phyloP scores from a whole-genome alignment of 371 early-diverging fungal genomes.

The Rhizopus arrhizus region DNA sequence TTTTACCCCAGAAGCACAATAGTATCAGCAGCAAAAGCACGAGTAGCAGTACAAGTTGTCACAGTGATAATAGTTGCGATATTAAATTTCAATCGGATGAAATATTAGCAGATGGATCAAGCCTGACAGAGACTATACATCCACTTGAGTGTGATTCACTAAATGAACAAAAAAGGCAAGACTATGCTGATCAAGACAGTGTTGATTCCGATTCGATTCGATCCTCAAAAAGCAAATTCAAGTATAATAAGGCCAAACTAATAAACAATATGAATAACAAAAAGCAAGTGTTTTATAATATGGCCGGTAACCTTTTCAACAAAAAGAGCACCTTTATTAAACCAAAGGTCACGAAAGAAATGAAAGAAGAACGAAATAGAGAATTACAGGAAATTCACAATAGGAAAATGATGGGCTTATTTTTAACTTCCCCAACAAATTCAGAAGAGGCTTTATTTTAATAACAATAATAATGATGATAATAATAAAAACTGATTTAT shows the following conservation, averaged over 20 bases:
- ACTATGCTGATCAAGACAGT: background rate
- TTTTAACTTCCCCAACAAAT: slow-evolving; percentile 12
- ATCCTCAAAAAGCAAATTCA: background rate
- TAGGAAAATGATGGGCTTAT: slow-evolving; percentile 26
- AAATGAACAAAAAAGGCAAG: too few relatives aligned
- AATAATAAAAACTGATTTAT: too few relatives aligned
- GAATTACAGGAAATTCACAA: slow-evolving; percentile 24
- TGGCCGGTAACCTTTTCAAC: slow-evolving; percentile 26
- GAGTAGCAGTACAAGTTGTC: background rate
- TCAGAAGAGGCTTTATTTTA: background rate
- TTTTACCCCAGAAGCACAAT: background rate
- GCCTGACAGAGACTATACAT: background rate
- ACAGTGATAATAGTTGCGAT: background rate
- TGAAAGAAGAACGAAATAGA: slow-evolving; percentile 23
- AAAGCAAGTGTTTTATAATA: slow-evolving; percentile 18
- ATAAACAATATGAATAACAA: slow-evolving; percentile 13
- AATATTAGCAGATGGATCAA: too few relatives aligned
- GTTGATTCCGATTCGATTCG: background rate
- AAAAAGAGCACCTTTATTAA: slow-evolving; percentile 6
- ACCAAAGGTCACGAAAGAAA: slow-evolving; percentile 15
- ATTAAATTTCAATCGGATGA: background rate
- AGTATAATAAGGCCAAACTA: background rate
- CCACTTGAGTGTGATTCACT: background rate
- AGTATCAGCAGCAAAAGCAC: background rate
- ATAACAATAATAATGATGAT: too few relatives aligned